phyloP scores from a whole-genome alignment of 257 asterid genomes.

The Knoxia roxburghii region DNA sequence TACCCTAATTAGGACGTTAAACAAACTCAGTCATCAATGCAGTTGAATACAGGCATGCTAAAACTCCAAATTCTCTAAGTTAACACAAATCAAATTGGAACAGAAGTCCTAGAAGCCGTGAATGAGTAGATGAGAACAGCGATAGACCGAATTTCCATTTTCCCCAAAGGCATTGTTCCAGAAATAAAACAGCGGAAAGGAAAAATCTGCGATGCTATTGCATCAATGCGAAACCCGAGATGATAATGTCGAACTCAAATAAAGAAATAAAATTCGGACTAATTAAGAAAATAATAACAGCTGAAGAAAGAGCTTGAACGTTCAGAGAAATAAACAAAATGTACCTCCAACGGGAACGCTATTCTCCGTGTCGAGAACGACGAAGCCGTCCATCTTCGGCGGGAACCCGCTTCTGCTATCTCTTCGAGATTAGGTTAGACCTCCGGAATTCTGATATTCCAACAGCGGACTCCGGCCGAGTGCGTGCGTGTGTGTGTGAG shows the following conservation, averaged over 20 bases:
- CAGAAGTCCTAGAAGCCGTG: background rate
- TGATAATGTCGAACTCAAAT: background rate
- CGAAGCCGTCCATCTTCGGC: conserved; percentile 26
- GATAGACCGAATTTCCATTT: background rate
- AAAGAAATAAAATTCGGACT: background rate
- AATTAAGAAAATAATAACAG: background rate
- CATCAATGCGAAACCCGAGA: background rate
- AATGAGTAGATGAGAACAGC: background rate
- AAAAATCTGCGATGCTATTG: background rate
- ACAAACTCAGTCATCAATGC: background rate
- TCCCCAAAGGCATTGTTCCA: background rate
- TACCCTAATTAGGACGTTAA: background rate
- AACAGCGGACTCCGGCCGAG: background rate
- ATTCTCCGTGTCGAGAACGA: conserved; percentile 27
- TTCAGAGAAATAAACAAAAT: background rate
- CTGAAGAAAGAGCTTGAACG: background rate
- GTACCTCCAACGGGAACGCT: conserved; percentile 30
- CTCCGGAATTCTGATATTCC: background rate
- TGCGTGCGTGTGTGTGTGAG: background rate
- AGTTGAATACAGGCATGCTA: background rate
- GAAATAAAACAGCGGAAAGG: background rate
- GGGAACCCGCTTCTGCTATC: background rate
- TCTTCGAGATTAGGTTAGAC: background rate
- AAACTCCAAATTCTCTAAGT: background rate
- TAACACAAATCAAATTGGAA: background rate